phyloP scores from a whole-genome alignment of 768 basidiomycete species.

The Suillus sp. region DNA sequence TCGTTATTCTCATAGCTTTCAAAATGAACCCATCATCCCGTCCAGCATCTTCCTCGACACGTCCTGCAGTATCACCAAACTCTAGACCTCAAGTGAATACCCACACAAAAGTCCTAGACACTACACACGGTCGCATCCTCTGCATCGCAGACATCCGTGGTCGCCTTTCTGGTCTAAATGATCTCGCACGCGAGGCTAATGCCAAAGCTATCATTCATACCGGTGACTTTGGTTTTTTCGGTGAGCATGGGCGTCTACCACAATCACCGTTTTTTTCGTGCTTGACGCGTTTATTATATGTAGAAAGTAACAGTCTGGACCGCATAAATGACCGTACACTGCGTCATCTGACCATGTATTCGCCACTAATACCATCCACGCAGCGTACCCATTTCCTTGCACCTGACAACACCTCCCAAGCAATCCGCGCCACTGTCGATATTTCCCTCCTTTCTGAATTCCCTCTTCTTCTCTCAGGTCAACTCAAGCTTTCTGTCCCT shows the following conservation, averaged over 20 bases:
- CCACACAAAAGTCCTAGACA: slow-evolving; percentile 79
- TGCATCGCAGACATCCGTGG: slow-evolving; percentile 96
- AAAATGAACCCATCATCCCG: slow-evolving; percentile 58
- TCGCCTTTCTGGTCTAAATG: slow-evolving; percentile 83
- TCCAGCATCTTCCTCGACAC: slow-evolving; percentile 62
- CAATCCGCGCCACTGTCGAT: slow-evolving; percentile 73
- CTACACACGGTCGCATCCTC: slow-evolving; percentile 81
- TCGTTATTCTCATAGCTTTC: slow-evolving; percentile 23
- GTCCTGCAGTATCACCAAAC: slow-evolving; percentile 58
- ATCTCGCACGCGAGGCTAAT: slow-evolving; percentile 84
- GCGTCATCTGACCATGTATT: slow-evolving; percentile 95
- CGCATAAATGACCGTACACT: slow-evolving; percentile 95
- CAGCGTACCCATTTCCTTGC: slow-evolving; percentile 79
- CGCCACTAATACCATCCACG: slow-evolving; percentile 84
- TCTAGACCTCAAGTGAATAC: slow-evolving; percentile 61
- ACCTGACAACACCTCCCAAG: slow-evolving; percentile 64
- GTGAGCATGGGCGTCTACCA: slow-evolving; percentile 40
- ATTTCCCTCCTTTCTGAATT: slow-evolving; percentile 91
- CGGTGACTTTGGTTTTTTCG: slow-evolving; percentile 99
- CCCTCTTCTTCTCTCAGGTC: slow-evolving; percentile 85
- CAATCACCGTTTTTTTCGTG: slow-evolving; percentile 1
- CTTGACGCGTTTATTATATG: slow-evolving; percentile 23
- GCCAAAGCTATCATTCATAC: slow-evolving; percentile 96
- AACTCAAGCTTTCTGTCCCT: slow-evolving; percentile 88
- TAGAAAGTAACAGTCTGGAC: slow-evolving; percentile 79